Conservation (phyloP, 164 flowering plant genomes). For the Chimonanthus praecox region DNA sequence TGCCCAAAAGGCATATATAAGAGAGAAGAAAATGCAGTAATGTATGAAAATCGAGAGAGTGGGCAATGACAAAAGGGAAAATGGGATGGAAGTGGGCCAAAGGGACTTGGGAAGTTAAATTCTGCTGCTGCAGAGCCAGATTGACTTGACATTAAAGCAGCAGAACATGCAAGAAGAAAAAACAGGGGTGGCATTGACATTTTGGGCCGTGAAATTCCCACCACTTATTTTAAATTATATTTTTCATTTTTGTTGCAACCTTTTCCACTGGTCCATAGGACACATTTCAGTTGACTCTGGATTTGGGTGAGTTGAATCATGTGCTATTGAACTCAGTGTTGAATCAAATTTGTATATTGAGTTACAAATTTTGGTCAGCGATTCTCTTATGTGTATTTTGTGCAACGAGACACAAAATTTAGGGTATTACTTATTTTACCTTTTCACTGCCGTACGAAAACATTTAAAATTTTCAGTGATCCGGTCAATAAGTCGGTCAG, state of each 20-base stretch:
- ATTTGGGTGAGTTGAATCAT: background rate
- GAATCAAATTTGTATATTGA: background rate
- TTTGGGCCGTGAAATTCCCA: background rate
- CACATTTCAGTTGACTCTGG: background rate
- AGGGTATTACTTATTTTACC: too few relatives aligned
- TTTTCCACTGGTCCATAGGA: background rate
- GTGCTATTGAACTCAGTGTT: background rate
- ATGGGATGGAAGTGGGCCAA: background rate
- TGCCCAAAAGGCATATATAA: conserved; percentile 2
- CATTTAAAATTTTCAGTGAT: too few relatives aligned
- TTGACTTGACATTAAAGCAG: background rate
- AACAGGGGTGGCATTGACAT: background rate
- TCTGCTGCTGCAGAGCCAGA: background rate
- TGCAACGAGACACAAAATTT: too few relatives aligned
- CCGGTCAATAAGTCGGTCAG: too few relatives aligned
- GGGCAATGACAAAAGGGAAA: too few relatives aligned
- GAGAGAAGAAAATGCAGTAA: background rate
- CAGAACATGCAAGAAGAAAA: background rate
- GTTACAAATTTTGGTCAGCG: too few relatives aligned
- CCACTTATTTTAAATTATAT: background rate
- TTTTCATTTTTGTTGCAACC: background rate
- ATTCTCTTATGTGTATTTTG: too few relatives aligned
- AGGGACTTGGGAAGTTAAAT: conserved; percentile 9
- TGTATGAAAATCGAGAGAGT: background rate
- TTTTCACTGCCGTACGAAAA: too few relatives aligned